phyloP scores from a whole-genome alignment of 2,329 filamentous ascomycete genomes.

The Fusarium liriodendri region DNA sequence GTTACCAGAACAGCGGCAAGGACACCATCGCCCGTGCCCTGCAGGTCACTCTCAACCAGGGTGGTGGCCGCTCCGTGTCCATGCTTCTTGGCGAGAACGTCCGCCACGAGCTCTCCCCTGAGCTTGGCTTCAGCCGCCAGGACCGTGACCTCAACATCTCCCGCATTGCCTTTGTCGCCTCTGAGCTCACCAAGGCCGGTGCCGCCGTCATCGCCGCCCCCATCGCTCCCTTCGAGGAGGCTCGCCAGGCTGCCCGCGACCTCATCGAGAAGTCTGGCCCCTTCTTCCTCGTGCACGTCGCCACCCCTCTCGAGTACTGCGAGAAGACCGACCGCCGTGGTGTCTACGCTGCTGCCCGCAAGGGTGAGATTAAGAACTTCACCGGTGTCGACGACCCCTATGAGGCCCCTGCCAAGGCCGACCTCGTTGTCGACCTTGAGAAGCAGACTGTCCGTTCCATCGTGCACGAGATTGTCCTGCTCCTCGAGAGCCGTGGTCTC shows the following conservation, averaged over 20 bases:
- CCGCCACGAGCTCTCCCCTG: constrained; percentile 89
- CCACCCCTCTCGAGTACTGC: constrained; percentile 89
- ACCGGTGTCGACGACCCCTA: constrained; percentile 98
- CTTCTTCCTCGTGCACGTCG: constrained; percentile 96
- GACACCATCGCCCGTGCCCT: constrained; percentile 95
- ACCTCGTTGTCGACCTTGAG: constrained; percentile 86
- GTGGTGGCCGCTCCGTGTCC: constrained; percentile 93
- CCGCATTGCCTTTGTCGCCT: constrained; percentile 95
- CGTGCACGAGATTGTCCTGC: constrained; percentile 94
- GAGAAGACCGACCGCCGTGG: constrained; percentile 96
- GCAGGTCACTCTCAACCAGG: constrained; percentile 97
- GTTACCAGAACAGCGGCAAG: constrained; percentile 97
- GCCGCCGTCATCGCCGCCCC: constrained; percentile 96
- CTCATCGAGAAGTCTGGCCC: constrained; percentile 87
- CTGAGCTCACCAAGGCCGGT: constrained; percentile 91
- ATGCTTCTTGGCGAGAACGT: constrained; percentile 97
- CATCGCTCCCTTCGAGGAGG: constrained; percentile 90
- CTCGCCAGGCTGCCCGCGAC: constrained; percentile 82
- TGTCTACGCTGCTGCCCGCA: constrained; percentile 85
- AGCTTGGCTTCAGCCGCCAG: constrained; percentile 93
- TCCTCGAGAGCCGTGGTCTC: constrained; percentile 90
- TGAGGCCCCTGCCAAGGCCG: constrained; percentile 82
- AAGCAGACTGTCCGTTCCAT: constrained; percentile 91
- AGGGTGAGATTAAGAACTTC: constrained; percentile 96
- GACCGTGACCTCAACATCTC: constrained; percentile 96